These are phyloP conservation scores for Wallacemonas sp. DNA, from an alignment of 208 protist species.

Conservation along the genomic window DNA sequence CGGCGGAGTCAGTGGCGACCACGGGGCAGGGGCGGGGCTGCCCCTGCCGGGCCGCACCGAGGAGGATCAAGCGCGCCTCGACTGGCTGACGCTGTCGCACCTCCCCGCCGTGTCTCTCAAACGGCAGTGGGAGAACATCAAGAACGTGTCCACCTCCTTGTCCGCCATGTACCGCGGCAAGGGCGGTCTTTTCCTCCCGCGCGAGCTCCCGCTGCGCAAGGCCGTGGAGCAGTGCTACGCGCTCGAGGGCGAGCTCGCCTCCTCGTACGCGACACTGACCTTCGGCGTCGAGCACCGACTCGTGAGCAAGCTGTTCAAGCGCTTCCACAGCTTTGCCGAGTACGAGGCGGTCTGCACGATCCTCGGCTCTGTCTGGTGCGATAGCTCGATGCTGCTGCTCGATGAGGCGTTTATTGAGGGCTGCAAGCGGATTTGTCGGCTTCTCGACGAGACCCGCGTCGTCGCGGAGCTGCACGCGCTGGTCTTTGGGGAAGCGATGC, in stretches of 20 bases:
- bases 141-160: constrained; percentile 70
- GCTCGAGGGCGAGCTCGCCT: constrained; percentile 43
- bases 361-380: constrained; percentile 76
- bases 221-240: constrained; percentile 84
- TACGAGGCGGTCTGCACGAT: constrained; percentile 61
- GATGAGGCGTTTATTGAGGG: constrained; percentile 48
- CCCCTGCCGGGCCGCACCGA: background rate
- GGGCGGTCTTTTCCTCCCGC: constrained; percentile 62
- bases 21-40: background rate
- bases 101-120: constrained; percentile 33
- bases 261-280: constrained; percentile 69
- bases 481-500: constrained; percentile 83
- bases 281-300: constrained; percentile 85
- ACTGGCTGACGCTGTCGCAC: constrained; percentile 6
- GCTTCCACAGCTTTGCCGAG: constrained; percentile 59
- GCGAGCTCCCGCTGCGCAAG: constrained; percentile 47
- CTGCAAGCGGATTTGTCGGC: constrained; percentile 44
- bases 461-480: constrained; percentile 78
- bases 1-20: too few species aligned
- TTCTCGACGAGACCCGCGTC: constrained; percentile 78
- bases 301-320: constrained; percentile 49
- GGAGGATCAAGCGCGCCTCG: constrained; percentile 1
- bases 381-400: constrained; percentile 72
- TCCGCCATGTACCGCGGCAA: constrained; percentile 75
- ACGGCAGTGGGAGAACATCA: constrained; percentile 85